Base-by-base conservation (phyloP, 331 rosid species). In the Rosa hybrid region DNA sequence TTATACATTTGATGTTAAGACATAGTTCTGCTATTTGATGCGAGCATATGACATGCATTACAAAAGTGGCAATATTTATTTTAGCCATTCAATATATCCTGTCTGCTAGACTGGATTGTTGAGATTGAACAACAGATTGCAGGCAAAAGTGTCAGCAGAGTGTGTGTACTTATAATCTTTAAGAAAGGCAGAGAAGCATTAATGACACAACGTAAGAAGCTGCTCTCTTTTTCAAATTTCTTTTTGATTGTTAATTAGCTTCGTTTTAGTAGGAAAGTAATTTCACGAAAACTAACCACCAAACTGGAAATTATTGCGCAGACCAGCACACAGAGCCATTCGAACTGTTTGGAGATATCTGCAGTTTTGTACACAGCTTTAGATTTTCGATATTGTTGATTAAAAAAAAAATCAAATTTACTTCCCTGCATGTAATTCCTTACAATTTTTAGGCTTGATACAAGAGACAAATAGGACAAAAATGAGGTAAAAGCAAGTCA, bases 1-100 rank as follows among this genome's bases (percentile, higher is more conserved):
- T 76, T 76, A 9, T 70, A 64, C 18, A 8, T 39, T 78, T 51
- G 51, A n/a, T 76, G 20, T 68, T 75, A 16, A 41, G 1, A 54
- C 27, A 2, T 60, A 1, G 27, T 45, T 46, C 16, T 41, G 53
- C 51, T 41, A 44, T 42, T 69, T 69, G 30, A 27, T 76, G 72
- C 6, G 8, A 45, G 44, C 30, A 45, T 45, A 27, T 63, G 45
- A 4, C 46, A 62, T 45, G 71, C 71, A 44, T 76, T 51, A 42
- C 48, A 11, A 62, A 44, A 7, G 60, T 25, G 30, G 12, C 27
- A 51, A 18, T 27, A 11, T 50, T 72, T 63, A 14, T 13, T 27
- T 56, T 7, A 20, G 63, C 12, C 5, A 2, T 56, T 56, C 25
- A 56, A 56, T 21, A 56, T 56, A 56, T 56, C 9, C 63, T 34